Evolutionary conservation across 306 rosid genomes (phyloP), one percentile per base, ranked within the genome.

Genomic region (Sesbania bispinosa): DNA sequence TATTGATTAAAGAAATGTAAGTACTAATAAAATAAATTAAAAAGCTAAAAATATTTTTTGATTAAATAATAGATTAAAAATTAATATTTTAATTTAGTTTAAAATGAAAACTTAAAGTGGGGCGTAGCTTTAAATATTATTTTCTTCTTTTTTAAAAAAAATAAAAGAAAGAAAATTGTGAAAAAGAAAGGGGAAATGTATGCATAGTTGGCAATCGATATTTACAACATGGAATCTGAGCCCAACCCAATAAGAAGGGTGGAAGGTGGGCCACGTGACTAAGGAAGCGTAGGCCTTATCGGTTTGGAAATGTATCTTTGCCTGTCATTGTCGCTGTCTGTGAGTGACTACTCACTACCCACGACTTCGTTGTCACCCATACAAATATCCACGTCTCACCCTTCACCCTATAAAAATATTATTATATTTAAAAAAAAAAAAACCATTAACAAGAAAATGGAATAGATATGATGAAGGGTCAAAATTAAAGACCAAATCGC

Each of bases 281-380:
- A 72, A 48, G n/a, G n/a, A 48, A 18, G 19, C 3, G 24, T 32
- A 59, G 3, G 9, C 62, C 74, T 65, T 53, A 75, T 30, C 60
- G 13, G 43, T 63, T 75, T 26, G 27, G 69, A 7, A n/a, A 21
- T 29, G 41, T 45, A 42, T 64, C 55, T 36, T 43, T 46, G 48
- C 38, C 38, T 38, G 72, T 62, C 63, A 52, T 1, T 32, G 36
- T 62, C 45, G n/a, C 46, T 41, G 69, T 61, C 70, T 30, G 1
- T 43, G n/a, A n/a, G n/a, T n/a, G n/a, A n/a, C n/a, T n/a, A n/a
- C n/a, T n/a, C 70, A 61, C 51, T n/a, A 42, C 39, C 24, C 26
- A 64, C 24, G 14, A 26, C 57, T 61, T 48, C 10, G n/a, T 36
- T 61, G 71, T 62, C 71, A 36, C 62, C 61, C 78, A 73, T 23